Base-by-base conservation (phyloP, 306 rosid genomes). In the Dalbergia cultrata region DNA sequence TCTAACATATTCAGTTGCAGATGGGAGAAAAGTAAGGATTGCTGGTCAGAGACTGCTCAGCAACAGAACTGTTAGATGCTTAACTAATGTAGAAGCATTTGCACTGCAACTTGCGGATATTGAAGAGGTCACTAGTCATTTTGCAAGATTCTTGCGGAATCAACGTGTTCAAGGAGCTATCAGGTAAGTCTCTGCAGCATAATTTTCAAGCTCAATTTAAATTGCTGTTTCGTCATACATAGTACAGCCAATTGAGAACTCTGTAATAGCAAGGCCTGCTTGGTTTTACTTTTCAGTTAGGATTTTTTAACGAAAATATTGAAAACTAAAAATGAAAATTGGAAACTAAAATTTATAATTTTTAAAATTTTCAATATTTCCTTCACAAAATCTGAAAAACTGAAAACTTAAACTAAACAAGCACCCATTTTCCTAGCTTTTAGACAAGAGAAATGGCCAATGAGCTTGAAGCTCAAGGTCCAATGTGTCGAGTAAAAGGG, bases 121-220 rank as follows among this genome's bases (percentile, higher is more conserved):
- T 58, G 89, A 84, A 75, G 90, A 86, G 74, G 91, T 90, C 70
- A 88, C 92, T 61, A 77, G 89, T 43, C 80, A 82, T 52, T 90
- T 74, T 59, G 75, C 92, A 3, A 86, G 94, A 86, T 83, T 88
- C 70, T 78, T 90, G 89, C 87, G 89, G 77, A 90, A 84, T 1
- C 86, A 85, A n/a, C 94, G 70, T 33, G 92, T 90, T 69, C 90
- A 77, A 74, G 90, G 92, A 80, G 92, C 92, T 81, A 86, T 90
- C 59, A 88, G 94, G 94, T 90, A 16, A 74, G 80, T 67, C 33
- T 13, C 13, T 58, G 11, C 13, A 16, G 33, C 71, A n/a, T 18
- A 59, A 58, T 19, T 4, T 19, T 58, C 34, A 58, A 34, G 18
- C 1, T 12, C 35, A 49, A 64, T 64, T 35, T 37, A 8, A 16